phyloP scores from a whole-genome alignment of 2,329 filamentous ascomycete genomes.

The Cladosporium sp. region DNA sequence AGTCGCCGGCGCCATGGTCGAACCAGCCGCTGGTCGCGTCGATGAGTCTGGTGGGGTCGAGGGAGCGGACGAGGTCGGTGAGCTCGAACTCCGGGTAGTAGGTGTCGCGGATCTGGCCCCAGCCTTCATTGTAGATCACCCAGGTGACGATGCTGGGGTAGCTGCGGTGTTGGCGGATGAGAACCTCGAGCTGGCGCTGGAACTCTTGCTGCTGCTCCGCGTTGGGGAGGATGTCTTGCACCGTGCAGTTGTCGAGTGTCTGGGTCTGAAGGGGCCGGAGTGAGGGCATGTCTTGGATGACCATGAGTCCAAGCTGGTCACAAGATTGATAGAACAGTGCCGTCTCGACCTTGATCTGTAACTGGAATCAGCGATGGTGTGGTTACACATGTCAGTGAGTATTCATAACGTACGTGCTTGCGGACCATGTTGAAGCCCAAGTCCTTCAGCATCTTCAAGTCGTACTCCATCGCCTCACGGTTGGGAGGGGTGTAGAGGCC shows the following conservation, averaged over 20 bases:
- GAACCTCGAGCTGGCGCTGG: conserved; percentile 53
- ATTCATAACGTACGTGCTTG: conserved; percentile 60
- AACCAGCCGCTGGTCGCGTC: conserved; percentile 60
- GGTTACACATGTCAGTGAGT: no score
- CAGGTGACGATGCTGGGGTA: conserved; percentile 61
- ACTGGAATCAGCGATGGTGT: no score
- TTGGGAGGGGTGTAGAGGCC: conserved; percentile 58
- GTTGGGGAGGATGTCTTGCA: conserved; percentile 28
- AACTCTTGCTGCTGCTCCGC: conserved; percentile 57
- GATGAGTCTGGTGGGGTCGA: conserved; percentile 60
- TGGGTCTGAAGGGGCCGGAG: conserved; percentile 38
- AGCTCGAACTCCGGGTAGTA: conserved; percentile 52
- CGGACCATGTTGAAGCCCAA: conserved; percentile 63
- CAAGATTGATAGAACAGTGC: conserved; percentile 61
- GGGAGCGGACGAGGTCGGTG: conserved; percentile 46
- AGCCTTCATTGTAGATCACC: conserved; percentile 68
- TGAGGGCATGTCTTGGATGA: conserved; percentile 66
- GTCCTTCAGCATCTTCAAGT: conserved; percentile 54
- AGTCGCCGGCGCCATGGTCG: conserved; percentile 64
- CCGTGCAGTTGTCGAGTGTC: conserved; percentile 23
- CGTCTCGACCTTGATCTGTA: conserved; percentile 59
- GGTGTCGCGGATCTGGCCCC: conserved; percentile 53
- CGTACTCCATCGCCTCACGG: conserved; percentile 58
- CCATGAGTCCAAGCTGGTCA: conserved; percentile 56
- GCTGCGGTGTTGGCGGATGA: conserved; percentile 58